Conservation (phyloP, 345 rosid species). For the Sonneratia caseolaris region DNA sequence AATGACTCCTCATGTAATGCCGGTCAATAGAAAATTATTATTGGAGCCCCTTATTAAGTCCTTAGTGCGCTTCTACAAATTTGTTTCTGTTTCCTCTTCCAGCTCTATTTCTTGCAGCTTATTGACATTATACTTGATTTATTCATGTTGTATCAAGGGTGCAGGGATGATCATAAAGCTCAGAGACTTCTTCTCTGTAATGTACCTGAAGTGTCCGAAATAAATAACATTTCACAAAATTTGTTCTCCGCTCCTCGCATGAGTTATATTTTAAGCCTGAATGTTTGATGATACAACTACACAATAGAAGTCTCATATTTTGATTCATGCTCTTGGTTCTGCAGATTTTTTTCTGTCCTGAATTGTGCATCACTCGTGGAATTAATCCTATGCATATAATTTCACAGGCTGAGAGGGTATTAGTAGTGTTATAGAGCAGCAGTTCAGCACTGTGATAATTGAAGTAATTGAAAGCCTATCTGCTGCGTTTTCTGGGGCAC, state of each 20-base stretch:
- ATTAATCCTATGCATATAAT: no score
- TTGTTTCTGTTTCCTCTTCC: not conserved
- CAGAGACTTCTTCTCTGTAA: not conserved
- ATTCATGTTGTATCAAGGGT: conserved; percentile 1
- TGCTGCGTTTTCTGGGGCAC: conserved; percentile 68
- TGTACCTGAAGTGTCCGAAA: not conserved
- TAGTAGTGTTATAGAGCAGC: not conserved
- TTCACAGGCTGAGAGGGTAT: not conserved
- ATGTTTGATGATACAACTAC: not conserved
- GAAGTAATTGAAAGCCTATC: conserved; percentile 56
- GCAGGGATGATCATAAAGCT: not conserved
- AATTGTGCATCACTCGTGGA: not conserved
- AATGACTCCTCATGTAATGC: not conserved
- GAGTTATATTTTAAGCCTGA: not conserved
- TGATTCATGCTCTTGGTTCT: not conserved
- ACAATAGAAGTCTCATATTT: not conserved
- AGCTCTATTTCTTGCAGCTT: not conserved
- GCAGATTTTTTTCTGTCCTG: no score
- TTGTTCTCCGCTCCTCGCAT: not conserved
- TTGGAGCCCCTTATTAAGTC: not conserved
- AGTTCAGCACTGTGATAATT: not conserved
- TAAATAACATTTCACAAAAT: not conserved
- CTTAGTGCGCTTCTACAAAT: not conserved
- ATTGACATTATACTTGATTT: not conserved
- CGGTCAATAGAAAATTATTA: not conserved